Base-by-base conservation (phyloP, 2,329 filamentous ascomycete species). In the Pseudocercospora fuligena region DNA sequence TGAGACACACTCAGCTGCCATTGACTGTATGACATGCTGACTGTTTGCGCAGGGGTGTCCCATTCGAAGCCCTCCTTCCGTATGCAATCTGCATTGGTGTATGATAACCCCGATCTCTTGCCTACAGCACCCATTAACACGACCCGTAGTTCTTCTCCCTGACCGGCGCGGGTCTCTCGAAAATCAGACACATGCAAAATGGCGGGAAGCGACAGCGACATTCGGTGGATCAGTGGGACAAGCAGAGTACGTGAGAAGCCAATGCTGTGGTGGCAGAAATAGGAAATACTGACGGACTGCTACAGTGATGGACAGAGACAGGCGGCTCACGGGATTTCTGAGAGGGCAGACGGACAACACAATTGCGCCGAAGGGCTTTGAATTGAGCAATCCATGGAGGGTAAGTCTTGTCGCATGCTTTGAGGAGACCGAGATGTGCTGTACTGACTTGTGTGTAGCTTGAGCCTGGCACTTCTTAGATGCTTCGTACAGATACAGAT, bases 321-420 rank as follows among this genome's bases (percentile, higher is more conserved):
- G 84, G 74, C 81, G 88, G 69, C 81, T 90, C 73, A 90, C 88
- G 47, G 88, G 88, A 62, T 85, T 82, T 69, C 74, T 84, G 74
- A 82, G 88, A 79, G 88, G 87, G 67, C 88, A 90, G 76, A 86
- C 86, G 64, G 86, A 88, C 78, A 86, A 83, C 69, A 80, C 83
- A 56, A 78, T 80, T 66, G 88, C 88, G 31, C 88, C 88, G 29
- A 78, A 82, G 64, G 88, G 87, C 67, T 90, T 90, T 80, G 88
- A 89, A 79, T 77, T 89, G 74, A 90, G 85, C 84, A 89, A 89
- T 79, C 86, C 86, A 69, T 90, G 88, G 88, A 88, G 85, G 84
- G 88, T 89, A 83, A 66, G 84, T 76, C 33, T 47, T 5, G 5
- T n/a, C 19, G 3, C 8, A 21, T 51, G n/a, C 6, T 25, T 12